These are phyloP conservation scores for Physcomitrium patens DNA, from an alignment of 225 moss, liverwort and hornwort species.

Conservation along the genomic window DNA sequence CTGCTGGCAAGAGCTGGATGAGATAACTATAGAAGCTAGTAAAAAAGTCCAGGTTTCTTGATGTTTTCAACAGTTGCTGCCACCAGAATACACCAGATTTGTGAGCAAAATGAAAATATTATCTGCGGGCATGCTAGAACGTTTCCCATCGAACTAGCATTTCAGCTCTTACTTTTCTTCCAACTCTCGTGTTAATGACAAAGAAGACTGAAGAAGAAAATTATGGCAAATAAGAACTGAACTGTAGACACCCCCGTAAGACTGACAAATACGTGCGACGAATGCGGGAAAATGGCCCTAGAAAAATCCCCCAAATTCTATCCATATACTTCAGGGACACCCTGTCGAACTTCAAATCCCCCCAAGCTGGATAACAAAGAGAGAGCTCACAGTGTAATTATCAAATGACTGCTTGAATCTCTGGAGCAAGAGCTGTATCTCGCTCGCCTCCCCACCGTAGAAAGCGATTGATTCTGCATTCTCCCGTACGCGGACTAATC, in stretches of 20 bases:
- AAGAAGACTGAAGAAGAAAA: constrained; percentile 7
- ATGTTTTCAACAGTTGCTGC: constrained; percentile 86
- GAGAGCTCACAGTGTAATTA: constrained; percentile 77
- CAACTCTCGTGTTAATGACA: neutral
- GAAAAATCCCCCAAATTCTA: neutral
- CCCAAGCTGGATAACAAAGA: constrained; percentile 45
- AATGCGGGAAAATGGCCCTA: constrained; percentile 13
- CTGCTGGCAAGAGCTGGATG: constrained; percentile 97
- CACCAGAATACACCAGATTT: constrained; percentile 28
- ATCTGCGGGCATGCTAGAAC: constrained; percentile 22
- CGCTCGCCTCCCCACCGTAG: constrained; percentile 84
- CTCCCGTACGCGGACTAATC: constrained; percentile 74
- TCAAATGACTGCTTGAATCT: constrained; percentile 86
- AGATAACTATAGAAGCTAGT: constrained; percentile 97
- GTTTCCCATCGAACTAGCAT: constrained; percentile 18
- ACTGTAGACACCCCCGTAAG: constrained; percentile 19
- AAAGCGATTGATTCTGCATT: constrained; percentile 98
- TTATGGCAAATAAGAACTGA: constrained; percentile 4
- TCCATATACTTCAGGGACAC: neutral
- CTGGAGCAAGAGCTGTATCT: constrained; percentile 74
- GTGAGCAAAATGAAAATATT: constrained; percentile 33
- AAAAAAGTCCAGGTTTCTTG: constrained; percentile 96
- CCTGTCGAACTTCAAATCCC: constrained; percentile 10
- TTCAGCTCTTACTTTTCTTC: constrained; percentile 14
- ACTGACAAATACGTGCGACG: neutral